Evolutionary conservation across 345 rosid genomes (phyloP).

Genomic region (Mangifera indica): DNA sequence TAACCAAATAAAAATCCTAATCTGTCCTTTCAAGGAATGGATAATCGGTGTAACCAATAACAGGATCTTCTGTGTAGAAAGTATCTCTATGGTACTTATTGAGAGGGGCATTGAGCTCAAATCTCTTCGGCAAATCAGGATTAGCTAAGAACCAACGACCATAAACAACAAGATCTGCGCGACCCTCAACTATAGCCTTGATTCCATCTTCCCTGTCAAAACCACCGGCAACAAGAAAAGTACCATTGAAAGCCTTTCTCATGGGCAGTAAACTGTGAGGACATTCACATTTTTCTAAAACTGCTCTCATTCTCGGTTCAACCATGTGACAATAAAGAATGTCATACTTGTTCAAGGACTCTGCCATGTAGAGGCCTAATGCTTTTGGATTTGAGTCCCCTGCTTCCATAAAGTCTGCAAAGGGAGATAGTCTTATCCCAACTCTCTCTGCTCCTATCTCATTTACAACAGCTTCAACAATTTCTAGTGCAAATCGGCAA

Average conservation of each 20-base stretch:
- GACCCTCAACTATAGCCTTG: slow-evolving; percentile 41
- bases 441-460: slow-evolving; percentile 68
- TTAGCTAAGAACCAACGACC: slow-evolving; percentile 65
- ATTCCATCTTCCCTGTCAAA: slow-evolving; percentile 53
- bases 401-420: slow-evolving; percentile 42
- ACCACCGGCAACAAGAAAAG: slow-evolving; percentile 65
- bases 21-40: slow-evolving; percentile 44
- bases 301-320: slow-evolving; percentile 54
- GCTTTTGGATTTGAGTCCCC: slow-evolving; percentile 65
- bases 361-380: slow-evolving; percentile 61
- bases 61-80: slow-evolving; percentile 49
- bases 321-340: slow-evolving; percentile 65
- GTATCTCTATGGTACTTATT: slow-evolving; percentile 50
- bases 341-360: slow-evolving; percentile 47
- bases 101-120: slow-evolving; percentile 51
- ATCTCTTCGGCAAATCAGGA: slow-evolving; percentile 70
- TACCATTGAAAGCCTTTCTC: slow-evolving; percentile 66
- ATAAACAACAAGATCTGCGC: slow-evolving; percentile 58
- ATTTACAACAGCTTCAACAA: slow-evolving; percentile 56
- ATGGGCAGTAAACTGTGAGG: slow-evolving; percentile 44
- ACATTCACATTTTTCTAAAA: slow-evolving; percentile 24
- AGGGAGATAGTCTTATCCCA: slow-evolving; percentile 70
- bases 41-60: slow-evolving; percentile 65
- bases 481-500: slow-evolving; percentile 60
- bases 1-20: slow-evolving; percentile 6